Base-by-base conservation (phyloP, 192 early-diverging fungal genomes). In the Rhizophagus prolifer region DNA sequence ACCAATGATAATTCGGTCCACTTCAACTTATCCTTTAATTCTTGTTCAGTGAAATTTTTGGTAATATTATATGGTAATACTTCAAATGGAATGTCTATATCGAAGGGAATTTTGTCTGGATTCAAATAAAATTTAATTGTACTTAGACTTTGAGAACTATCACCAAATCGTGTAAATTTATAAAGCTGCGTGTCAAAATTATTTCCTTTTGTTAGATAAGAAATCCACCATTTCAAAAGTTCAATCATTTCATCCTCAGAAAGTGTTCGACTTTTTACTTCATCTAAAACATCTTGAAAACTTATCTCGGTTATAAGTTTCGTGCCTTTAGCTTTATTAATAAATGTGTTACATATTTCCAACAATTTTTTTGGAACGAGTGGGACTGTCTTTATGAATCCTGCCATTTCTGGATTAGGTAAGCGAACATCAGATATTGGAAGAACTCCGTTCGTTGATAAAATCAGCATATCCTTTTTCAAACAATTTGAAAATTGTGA, bases 211-310 rank as follows among this genome's bases (percentile, higher is more conserved):
- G 73, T 73, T 7, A 75, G 78, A 74, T 84, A 89, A 19, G 80
- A 82, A 13, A 91, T 84, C 91, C 90, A 95, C 95, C 95, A 96
- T 74, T 87, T 85, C 77, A 96, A 78, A 65, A 92, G 82, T 0
- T 87, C 87, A 0, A 91, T 80, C 81, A 90, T 86, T 80, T 96
- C 93, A 4, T 74, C 67, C 10, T 78, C 78, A 13, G 81, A 79
- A 1, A 95, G 74, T 10, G 86, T 84, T 8, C 91, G 74, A 61
- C 77, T 85, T 54, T 84, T 80, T 0, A 96, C 76, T 74, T 96
- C 94, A 6, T 60, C 65, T 9, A 91, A 73, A 0, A 95, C 83
- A 79, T 96, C 95, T 1, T 80, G 64, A 21, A 94, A 81, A 0
- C 81, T 79, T n/a, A 94, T 46, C 6, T 79, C 72, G 23, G 81